Conservation (phyloP, 2,329 filamentous ascomycete genomes). For the Drechslera avenae region DNA sequence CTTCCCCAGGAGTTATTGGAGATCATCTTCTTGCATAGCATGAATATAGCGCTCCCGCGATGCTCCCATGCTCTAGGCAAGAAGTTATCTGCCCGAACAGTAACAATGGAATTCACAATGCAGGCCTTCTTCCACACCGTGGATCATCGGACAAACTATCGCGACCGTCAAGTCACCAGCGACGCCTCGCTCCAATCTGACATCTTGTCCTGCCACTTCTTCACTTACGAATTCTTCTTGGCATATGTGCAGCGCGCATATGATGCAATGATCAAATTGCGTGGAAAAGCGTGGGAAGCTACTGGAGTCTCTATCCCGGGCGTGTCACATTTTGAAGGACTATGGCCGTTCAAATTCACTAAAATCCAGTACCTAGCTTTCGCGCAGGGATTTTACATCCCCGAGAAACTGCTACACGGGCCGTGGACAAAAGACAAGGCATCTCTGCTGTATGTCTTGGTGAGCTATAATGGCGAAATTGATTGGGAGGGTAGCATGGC, state of each 20-base stretch:
- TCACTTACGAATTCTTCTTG: conserved; percentile 45
- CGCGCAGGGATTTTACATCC: conserved; percentile 38
- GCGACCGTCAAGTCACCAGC: conserved; percentile 25
- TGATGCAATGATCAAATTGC: conserved; percentile 31
- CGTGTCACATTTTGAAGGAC: conserved; percentile 29
- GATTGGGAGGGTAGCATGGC: conserved; percentile 44
- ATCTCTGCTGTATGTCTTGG: conserved; percentile 41
- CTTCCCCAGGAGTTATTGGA: conserved; percentile 45
- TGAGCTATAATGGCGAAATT: conserved; percentile 41
- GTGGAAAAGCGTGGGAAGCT: conserved; percentile 40
- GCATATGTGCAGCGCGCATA: conserved; percentile 40
- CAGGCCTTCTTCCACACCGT: conserved; percentile 43
- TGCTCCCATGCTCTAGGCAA: conserved; percentile 37
- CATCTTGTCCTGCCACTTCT: conserved; percentile 42
- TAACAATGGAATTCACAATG: conserved; percentile 40
- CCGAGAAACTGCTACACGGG: conserved; percentile 46
- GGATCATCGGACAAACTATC: conserved; percentile 35
- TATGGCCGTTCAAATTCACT: conserved; percentile 41
- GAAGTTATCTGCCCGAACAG: conserved; percentile 37
- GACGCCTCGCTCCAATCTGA: conserved; percentile 34
- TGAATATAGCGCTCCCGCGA: conserved; percentile 43
- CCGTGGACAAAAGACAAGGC: conserved; percentile 41
- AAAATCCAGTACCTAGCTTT: conserved; percentile 40
- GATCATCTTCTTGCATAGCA: conserved; percentile 44
- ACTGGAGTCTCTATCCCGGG: conserved; percentile 34